Base-by-base conservation (phyloP, 176 grass and related monocot genomes). In the Saccharum officinarum region DNA sequence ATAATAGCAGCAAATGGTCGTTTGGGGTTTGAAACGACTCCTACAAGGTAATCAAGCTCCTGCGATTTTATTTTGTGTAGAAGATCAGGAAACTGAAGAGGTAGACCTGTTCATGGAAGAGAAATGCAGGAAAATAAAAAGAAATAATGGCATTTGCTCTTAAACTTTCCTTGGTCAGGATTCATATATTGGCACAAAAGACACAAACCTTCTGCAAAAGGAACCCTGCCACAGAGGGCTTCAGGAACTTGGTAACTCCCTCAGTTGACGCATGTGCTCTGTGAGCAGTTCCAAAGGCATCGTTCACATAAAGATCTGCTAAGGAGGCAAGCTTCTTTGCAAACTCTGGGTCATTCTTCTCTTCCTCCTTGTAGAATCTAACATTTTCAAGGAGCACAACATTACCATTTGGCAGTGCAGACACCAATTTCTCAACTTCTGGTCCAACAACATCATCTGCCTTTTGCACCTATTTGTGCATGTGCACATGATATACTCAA, bases 41-140 rank as follows among this genome's bases (percentile, higher is more conserved):
- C 89, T 31, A 80, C 89, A 84, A 91, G 89, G 71, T 91, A 91
- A 79, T 87, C 84, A 91, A 91, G 89, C 72, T 91, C 89, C 89
- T 91, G 37, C 45, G 12, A 73, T 83, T 77, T 55, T 8, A 38
- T 52, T 66, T 73, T 74, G 30, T 40, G 12, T 15, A 66, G 11
- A 63, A 45, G 61, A 83, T 54, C 47, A 78, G 25, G n/a, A 49
- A 44, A 38, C 31, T 25, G 22, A 28, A 75, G 18, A 73, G 15
- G 10, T 22, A 41, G 16, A 13, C 47, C 10, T 42, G 65, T 69
- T 69, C 42, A 60, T 55, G 20, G 7, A 52, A 77, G 46, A 75
- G 28, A 75, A 17, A 31, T 75, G 22, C 20, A 50, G 25, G 44
- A 50, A 74, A 25, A 73, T 1, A 73, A 25, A 73, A 33, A 7